Percentiles rank a stretch among this genome's conserved stretches.
Conservation (phyloP, 2,329 filamentous ascomycete genomes). For the Botrytis aclada region DNA sequence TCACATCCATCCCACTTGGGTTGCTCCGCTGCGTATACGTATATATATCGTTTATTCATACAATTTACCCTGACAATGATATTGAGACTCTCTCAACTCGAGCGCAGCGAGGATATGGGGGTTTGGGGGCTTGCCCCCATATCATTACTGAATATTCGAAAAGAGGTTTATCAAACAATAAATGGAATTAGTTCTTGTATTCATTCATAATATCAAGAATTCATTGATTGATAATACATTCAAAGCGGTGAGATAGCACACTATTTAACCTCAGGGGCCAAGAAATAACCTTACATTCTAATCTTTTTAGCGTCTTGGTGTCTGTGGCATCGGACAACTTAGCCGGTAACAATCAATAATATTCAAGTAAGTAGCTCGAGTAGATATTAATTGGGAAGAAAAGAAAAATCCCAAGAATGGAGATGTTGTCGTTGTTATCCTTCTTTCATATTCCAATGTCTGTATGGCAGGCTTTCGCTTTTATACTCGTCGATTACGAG, state of each 20-base stretch:
- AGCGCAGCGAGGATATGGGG: background rate
- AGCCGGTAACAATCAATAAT: background rate
- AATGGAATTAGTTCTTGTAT: background rate
- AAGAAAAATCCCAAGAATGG: background rate
- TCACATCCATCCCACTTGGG: background rate
- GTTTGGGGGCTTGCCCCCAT: background rate
- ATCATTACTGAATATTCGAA: no score
- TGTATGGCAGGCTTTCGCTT: conserved; percentile 28
- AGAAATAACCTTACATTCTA: background rate
- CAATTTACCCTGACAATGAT: background rate
- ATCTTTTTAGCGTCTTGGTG: conserved; percentile 12
- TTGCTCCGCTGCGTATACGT: background rate
- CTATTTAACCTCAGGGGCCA: background rate
- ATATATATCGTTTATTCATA: no score
- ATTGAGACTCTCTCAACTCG: background rate
- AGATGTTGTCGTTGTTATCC: background rate
- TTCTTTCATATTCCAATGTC: conserved; percentile 10
- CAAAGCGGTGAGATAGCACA: background rate
- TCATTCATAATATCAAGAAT: background rate
- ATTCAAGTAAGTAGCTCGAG: background rate
- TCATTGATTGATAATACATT: background rate
- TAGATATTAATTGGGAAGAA: background rate
- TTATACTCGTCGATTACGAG: conserved; percentile 28
- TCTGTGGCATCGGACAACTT: background rate
- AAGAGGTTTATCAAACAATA: accelerated